phyloP scores from a whole-genome alignment of 805 yeast genomes.

The Suhomyces emberorum region DNA sequence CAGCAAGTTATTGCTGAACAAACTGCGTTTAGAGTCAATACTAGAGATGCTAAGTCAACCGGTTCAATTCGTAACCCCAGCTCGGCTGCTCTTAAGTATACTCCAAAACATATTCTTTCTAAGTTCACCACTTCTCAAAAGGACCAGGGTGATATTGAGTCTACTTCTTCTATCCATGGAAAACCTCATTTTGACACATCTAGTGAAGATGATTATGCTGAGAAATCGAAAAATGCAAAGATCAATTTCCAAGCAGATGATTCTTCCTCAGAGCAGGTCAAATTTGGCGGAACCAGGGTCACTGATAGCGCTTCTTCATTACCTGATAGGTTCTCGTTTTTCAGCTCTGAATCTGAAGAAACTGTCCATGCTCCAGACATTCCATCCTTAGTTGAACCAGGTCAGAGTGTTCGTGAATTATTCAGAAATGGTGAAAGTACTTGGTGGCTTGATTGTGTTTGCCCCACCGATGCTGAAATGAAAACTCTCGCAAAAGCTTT shows the following conservation, averaged over 20 bases:
- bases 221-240: conserved; percentile 4
- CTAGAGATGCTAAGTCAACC: conserved; percentile 13
- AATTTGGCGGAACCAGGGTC: conserved; percentile 38
- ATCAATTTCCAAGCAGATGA: conserved; percentile 13
- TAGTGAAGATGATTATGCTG: conserved; percentile 15
- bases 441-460: conserved; percentile 74
- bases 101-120: conserved; percentile 44
- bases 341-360: conserved; percentile 25
- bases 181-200: conserved; percentile 20
- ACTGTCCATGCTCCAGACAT: conserved; percentile 27
- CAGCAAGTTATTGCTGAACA: conserved; percentile 2
- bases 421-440: conserved; percentile 26
- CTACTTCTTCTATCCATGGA: conserved; percentile 4
- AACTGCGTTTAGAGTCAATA: conserved; percentile 4
- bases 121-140: conserved; percentile 3
- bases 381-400: conserved; percentile 20
- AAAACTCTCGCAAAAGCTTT: conserved; percentile 86
- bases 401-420: conserved; percentile 19
- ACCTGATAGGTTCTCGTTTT: conserved; percentile 51
- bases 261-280: conserved; percentile 32
- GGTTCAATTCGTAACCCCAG: conserved; percentile 38
- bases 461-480: conserved; percentile 96
- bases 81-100: conserved; percentile 59
- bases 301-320: conserved; percentile 25
- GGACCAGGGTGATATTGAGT: not conserved